These are phyloP conservation scores for Kwoniella botswanensis DNA, from an alignment of 768 basidiomycete genomes.

Conservation along the genomic window DNA sequence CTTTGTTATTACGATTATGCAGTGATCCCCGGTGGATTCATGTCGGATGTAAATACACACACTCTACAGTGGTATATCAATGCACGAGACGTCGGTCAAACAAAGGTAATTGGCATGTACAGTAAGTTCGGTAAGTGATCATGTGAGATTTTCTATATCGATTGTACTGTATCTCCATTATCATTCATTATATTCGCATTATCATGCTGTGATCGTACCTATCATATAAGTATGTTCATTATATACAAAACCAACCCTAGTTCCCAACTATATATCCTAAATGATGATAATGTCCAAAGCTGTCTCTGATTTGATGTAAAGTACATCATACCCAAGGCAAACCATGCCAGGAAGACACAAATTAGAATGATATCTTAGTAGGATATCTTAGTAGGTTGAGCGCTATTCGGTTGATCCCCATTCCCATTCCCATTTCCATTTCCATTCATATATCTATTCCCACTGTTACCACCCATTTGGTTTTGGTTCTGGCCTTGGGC, in stretches of 20 bases:
- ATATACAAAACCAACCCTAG: not conserved
- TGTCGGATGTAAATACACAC: not conserved
- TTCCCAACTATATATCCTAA: too few relatives aligned
- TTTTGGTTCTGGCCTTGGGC: not conserved
- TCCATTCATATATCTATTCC: not conserved
- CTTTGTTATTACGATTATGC: not conserved
- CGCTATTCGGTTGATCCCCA: conserved; percentile 10
- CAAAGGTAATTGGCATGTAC: too few relatives aligned
- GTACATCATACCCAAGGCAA: too few relatives aligned
- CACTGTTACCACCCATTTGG: not conserved
- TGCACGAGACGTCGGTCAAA: too few relatives aligned
- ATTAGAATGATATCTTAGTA: not conserved
- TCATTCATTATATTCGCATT: not conserved
- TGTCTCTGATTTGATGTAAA: too few relatives aligned
- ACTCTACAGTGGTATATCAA: too few relatives aligned
- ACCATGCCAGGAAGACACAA: too few relatives aligned
- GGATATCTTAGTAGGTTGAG: not conserved
- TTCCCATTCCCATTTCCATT: not conserved
- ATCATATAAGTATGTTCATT: not conserved
- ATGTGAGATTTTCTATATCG: too few relatives aligned
- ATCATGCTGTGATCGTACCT: too few relatives aligned
- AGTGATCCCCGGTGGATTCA: not conserved
- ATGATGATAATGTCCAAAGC: too few relatives aligned
- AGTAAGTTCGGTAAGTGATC: too few relatives aligned
- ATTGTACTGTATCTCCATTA: not conserved